Evolutionary conservation across 179 eudicot genomes (phyloP).

Genomic region (Corrigiola litoralis): DNA sequence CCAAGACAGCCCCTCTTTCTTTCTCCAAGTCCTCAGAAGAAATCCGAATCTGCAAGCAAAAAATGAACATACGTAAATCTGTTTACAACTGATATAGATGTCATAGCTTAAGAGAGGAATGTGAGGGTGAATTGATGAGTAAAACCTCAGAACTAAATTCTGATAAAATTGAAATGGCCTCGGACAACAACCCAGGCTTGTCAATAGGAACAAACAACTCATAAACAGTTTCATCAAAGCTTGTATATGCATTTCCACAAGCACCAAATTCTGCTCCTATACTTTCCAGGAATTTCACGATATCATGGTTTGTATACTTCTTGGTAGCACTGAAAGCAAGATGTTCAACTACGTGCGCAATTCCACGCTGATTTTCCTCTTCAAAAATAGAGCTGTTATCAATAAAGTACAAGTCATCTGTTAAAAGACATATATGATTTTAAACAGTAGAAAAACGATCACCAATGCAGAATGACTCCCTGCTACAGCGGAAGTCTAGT

Average conservation of each 20-base stretch:
- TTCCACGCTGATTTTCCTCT: constrained; percentile 80
- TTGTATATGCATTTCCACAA: constrained; percentile 83
- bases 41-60: constrained; percentile 53
- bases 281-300: constrained; percentile 78
- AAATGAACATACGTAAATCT: neutral
- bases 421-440: neutral
- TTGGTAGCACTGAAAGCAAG: constrained; percentile 86
- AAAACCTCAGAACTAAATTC: constrained; percentile 81
- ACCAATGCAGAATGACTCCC: neutral
- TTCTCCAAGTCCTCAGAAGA: constrained; percentile 71
- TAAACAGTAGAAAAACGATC: neutral
- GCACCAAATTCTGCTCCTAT: constrained; percentile 88
- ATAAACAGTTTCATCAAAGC: constrained; percentile 77
- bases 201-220: constrained; percentile 87
- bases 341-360: constrained; percentile 85
- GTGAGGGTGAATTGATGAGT: neutral
- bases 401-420: neutral
- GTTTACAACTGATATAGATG: neutral
- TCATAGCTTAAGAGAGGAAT: neutral
- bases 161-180: constrained; percentile 73
- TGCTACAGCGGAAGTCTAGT: neutral
- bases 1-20: constrained; percentile 88
- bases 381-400: constrained; percentile 72
- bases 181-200: constrained; percentile 77
- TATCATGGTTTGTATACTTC: constrained; percentile 79